A percentile compares a stretch with the other conserved stretches of the same genome.
These are phyloP conservation scores for Pyrus hybrid DNA, from an alignment of 331 rosid genomes.

Conservation along the genomic window DNA sequence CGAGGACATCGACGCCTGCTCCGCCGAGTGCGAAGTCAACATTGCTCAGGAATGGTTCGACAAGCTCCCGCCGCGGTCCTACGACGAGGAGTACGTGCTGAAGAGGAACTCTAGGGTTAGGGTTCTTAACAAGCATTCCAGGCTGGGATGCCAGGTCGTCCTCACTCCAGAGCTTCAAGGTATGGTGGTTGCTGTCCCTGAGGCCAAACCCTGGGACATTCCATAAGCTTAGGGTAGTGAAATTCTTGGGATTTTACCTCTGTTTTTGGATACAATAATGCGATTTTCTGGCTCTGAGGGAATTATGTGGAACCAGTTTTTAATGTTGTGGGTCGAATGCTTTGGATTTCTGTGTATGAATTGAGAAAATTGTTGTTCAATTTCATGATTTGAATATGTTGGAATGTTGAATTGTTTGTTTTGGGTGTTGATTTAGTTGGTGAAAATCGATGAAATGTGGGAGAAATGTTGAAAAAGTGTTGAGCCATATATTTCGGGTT, in stretches of 20 bases:
- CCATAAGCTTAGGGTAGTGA: constrained; percentile 26
- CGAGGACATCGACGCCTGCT: constrained; percentile 88
- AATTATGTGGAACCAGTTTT: background rate
- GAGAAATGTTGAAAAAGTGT: background rate
- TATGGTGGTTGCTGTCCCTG: constrained; percentile 86
- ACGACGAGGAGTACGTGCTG: constrained; percentile 80
- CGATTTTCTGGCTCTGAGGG: background rate
- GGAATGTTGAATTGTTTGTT: background rate
- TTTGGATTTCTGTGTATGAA: background rate
- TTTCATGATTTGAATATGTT: background rate
- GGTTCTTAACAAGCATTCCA: constrained; percentile 67
- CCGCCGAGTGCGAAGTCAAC: constrained; percentile 84
- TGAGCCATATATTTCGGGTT: background rate
- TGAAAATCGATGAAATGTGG: background rate
- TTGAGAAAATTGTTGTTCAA: background rate
- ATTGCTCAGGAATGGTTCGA: constrained; percentile 91
- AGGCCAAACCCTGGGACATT: constrained; percentile 87
- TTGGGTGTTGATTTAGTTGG: background rate
- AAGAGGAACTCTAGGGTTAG: constrained; percentile 56
- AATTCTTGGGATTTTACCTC: background rate
- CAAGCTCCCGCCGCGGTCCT: constrained; percentile 63
- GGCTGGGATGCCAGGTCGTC: constrained; percentile 89
- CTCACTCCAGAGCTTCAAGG: no score
- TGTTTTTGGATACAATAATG: constrained; percentile 13
- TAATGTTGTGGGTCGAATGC: background rate